Conservation (phyloP, 2,329 filamentous ascomycete species). For the Ascochyta viciae-villosae region DNA sequence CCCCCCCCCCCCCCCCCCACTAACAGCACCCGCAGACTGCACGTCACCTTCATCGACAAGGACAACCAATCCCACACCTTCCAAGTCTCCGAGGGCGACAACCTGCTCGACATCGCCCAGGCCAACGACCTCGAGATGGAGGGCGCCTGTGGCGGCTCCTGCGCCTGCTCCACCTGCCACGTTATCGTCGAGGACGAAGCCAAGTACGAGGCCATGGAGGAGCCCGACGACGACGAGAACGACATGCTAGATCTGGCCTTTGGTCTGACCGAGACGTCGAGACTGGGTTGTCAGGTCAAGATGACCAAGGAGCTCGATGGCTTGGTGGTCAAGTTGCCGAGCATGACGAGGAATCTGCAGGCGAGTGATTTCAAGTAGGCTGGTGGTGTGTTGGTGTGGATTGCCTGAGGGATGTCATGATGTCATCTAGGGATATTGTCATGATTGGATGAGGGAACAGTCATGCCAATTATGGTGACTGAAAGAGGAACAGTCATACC, state of each 20-base stretch:
- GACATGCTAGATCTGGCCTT: slow-evolving; percentile 79
- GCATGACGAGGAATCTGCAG: slow-evolving; percentile 95
- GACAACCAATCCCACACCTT: slow-evolving; percentile 78
- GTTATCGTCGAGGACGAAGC: slow-evolving; percentile 79
- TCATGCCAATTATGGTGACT: too few relatives aligned
- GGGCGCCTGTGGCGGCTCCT: slow-evolving; percentile 93
- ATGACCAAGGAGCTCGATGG: slow-evolving; percentile 94
- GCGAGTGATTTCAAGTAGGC: slow-evolving; percentile 78
- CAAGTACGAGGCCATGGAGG: slow-evolving; percentile 75
- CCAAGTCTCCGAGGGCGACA: slow-evolving; percentile 84
- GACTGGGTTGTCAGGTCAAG: slow-evolving; percentile 86
- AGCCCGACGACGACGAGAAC: slow-evolving; percentile 57
- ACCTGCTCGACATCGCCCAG: slow-evolving; percentile 93
- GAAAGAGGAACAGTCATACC: too few relatives aligned
- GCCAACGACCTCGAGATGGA: slow-evolving; percentile 98
- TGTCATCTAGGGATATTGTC: too few relatives aligned
- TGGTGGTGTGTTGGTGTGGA: background rate
- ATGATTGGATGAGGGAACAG: too few relatives aligned
- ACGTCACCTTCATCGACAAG: slow-evolving; percentile 93
- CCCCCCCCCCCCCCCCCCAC: background rate
- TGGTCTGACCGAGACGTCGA: slow-evolving; percentile 82
- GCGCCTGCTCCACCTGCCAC: slow-evolving; percentile 92
- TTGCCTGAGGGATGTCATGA: too few relatives aligned
- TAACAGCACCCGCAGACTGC: slow-evolving; percentile 64
- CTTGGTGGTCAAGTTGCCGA: slow-evolving; percentile 81